phyloP scores from a whole-genome alignment of 2,329 filamentous ascomycete species.

The Dendrostoma leiphaemia region DNA sequence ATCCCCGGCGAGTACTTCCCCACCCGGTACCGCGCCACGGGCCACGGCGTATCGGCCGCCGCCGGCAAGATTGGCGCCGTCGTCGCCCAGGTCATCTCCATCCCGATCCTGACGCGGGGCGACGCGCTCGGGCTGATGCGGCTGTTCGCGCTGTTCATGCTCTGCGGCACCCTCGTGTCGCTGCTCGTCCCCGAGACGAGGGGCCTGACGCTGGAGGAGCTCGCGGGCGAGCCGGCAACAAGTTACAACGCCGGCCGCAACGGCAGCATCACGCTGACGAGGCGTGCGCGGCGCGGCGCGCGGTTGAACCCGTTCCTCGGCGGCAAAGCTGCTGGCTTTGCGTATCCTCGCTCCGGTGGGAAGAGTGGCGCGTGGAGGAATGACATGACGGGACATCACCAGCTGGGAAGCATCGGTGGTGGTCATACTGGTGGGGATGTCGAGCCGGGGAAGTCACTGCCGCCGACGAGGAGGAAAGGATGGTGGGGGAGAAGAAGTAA shows the following conservation, averaged over 20 bases:
- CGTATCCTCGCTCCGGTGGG: constrained; percentile 36
- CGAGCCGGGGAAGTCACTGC: constrained; percentile 9
- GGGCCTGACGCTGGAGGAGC: constrained; percentile 68
- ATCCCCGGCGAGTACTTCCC: constrained; percentile 65
- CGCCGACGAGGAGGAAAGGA: constrained; percentile 19
- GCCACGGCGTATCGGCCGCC: constrained; percentile 65
- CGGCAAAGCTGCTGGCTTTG: constrained; percentile 51
- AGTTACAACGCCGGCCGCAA: constrained; percentile 53
- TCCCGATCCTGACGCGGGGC: constrained; percentile 61
- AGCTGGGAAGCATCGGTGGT: constrained; percentile 41
- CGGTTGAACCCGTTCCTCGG: constrained; percentile 48
- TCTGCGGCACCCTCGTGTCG: constrained; percentile 65
- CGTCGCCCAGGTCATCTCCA: constrained; percentile 63
- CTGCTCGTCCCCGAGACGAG: constrained; percentile 78
- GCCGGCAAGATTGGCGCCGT: constrained; percentile 68
- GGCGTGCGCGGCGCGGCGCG: constrained; percentile 18
- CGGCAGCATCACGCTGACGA: constrained; percentile 41
- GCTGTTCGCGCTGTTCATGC: constrained; percentile 79
- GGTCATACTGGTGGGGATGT: constrained; percentile 25
- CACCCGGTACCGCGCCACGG: constrained; percentile 60
- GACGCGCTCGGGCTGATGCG: constrained; percentile 62
- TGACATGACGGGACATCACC: constrained; percentile 20
- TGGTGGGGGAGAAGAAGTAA: constrained; percentile 21
- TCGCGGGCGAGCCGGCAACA: constrained; percentile 65
- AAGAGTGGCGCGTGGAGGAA: constrained; percentile 28